phyloP scores from a whole-genome alignment of 176 grass and related monocot species.

The bread wheat (Triticum aestivum) region DNA sequence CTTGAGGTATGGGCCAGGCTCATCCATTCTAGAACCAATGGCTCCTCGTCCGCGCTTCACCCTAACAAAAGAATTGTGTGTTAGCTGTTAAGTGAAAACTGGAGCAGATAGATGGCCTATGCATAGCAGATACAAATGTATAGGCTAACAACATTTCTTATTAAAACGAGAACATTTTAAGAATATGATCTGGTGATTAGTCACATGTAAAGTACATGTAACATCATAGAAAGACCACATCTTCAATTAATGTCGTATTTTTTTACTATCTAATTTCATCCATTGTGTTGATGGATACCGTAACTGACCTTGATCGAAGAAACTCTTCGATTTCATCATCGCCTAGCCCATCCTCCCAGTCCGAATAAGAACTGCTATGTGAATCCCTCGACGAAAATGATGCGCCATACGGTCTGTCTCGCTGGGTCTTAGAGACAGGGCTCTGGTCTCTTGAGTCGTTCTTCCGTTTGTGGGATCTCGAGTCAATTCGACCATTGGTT shows the following conservation, averaged over 20 bases:
- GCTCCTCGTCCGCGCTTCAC: conserved; percentile 54
- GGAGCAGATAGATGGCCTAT: background rate
- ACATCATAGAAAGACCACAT: background rate
- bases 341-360: conserved; percentile 29
- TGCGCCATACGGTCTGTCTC: background rate
- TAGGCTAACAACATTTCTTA: background rate
- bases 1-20: conserved; percentile 50
- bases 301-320: conserved; percentile 55
- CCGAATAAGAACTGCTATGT: background rate
- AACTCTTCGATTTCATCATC: conserved; percentile 60
- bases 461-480: conserved; percentile 11
- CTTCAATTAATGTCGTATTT: background rate
- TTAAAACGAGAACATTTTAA: background rate
- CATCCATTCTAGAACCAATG: conserved; percentile 72
- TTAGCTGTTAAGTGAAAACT: background rate
- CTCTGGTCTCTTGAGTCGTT: conserved; percentile 12
- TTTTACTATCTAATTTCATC: background rate
- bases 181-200: background rate
- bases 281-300: background rate
- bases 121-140: background rate
- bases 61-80: conserved; percentile 26
- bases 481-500: background rate
- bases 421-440: conserved; percentile 6
- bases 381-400: conserved; percentile 16
- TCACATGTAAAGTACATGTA: background rate